Conservation (phyloP, 1,139 yeast genomes). For the Kurtzmaniella natalensis region DNA sequence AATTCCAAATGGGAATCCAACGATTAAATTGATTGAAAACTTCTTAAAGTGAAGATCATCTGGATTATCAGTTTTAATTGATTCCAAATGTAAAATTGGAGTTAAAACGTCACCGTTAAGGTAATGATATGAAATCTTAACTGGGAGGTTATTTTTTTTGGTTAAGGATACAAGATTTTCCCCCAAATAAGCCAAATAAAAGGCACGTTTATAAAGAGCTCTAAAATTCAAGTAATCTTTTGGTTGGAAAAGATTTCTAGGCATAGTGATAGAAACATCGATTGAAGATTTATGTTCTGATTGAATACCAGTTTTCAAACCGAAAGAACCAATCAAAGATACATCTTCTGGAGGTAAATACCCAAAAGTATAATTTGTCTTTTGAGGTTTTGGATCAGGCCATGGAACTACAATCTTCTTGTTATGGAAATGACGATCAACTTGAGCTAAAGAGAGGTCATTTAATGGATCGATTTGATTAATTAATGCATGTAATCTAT, state of each 20-base stretch:
- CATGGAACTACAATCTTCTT: conserved; percentile 68
- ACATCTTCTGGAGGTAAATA: conserved; percentile 72
- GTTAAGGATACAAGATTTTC: conserved; percentile 55
- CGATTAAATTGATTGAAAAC: conserved; percentile 65
- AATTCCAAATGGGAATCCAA: conserved; percentile 65
- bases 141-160: conserved; percentile 49
- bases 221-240: conserved; percentile 90
- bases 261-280: conserved; percentile 83
- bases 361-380: conserved; percentile 65
- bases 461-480: conserved; percentile 55
- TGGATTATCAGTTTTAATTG: conserved; percentile 44
- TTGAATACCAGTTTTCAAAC: conserved; percentile 74
- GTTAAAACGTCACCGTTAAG: conserved; percentile 63
- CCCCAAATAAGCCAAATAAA: conserved; percentile 75
- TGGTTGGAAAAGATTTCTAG: conserved; percentile 64
- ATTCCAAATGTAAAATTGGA: conserved; percentile 57
- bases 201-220: conserved; percentile 85
- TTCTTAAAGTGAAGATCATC: conserved; percentile 55
- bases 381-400: conserved; percentile 81
- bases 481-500: conserved; percentile 67
- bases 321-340: conserved; percentile 84
- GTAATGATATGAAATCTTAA: conserved; percentile 54
- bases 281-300: conserved; percentile 47
- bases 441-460: conserved; percentile 49
- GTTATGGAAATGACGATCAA: conserved; percentile 43